Conservation (phyloP, 192 early-diverging fungal species). For the Coemansia sp. region DNA sequence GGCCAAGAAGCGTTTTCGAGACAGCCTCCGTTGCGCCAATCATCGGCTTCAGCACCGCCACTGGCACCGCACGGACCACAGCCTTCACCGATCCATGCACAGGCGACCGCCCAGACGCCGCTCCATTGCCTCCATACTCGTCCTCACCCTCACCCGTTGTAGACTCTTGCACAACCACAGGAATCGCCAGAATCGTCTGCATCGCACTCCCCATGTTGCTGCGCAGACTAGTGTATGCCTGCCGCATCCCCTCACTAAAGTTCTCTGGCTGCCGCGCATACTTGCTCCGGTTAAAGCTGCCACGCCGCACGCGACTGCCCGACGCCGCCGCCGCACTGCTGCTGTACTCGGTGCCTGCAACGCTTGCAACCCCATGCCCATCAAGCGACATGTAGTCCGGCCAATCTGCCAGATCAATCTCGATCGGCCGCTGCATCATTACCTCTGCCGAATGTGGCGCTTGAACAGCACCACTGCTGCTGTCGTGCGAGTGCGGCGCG, state of each 20-base stretch:
- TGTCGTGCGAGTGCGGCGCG: no score
- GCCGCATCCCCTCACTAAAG: conserved; percentile 79
- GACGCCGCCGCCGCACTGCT: conserved; percentile 7
- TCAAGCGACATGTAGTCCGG: conserved; percentile 48
- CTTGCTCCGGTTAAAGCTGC: conserved; percentile 63
- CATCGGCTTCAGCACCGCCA: conserved; percentile 91
- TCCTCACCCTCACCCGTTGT: conserved; percentile 19
- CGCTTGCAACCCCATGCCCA: conserved; percentile 18
- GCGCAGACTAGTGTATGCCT: conserved; percentile 77
- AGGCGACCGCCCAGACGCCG: conserved; percentile 54
- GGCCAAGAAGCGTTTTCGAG: conserved; percentile 84
- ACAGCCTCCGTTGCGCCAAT: conserved; percentile 93
- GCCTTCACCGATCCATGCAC: conserved; percentile 52
- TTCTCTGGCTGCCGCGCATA: conserved; percentile 84
- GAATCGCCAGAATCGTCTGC: conserved; percentile 87
- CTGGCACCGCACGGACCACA: conserved; percentile 68
- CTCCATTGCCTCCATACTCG: conserved; percentile 20
- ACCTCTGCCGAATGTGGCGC: conserved; percentile 5
- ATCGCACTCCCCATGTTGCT: conserved; percentile 81
- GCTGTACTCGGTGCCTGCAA: conserved; percentile 10
- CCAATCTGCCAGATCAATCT: conserved; percentile 48
- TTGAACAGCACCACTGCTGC: background rate
- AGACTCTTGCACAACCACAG: conserved; percentile 76
- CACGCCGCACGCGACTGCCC: conserved; percentile 18
- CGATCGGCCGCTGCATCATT: conserved; percentile 1